Evolutionary conservation across 2,329 filamentous ascomycete species (phyloP).

Genomic region (Trichoderma sp.): DNA sequence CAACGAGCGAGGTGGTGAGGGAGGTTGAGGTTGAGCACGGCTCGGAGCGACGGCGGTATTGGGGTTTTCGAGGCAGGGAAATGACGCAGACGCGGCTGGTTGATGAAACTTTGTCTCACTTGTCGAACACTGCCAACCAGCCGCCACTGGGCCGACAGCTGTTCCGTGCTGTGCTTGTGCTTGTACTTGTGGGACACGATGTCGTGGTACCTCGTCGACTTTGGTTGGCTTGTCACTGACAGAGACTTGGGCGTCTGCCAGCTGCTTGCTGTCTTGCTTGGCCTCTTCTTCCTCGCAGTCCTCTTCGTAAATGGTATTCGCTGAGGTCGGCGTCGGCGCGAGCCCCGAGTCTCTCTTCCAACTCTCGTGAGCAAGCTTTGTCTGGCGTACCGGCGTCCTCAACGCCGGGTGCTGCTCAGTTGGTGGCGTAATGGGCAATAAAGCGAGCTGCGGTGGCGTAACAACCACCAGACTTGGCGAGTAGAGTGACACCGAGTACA

Average conservation of each 20-base stretch:
- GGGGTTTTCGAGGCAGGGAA: not conserved
- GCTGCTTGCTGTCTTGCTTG: not conserved
- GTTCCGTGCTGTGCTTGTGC: constrained; percentile 10
- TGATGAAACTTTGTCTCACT: constrained; percentile 22
- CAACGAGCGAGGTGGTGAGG: not conserved
- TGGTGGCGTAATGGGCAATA: constrained; percentile 44
- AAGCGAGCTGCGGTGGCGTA: constrained; percentile 29
- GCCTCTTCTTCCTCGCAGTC: constrained; percentile 41
- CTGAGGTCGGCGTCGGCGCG: constrained; percentile 42
- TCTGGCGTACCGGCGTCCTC: constrained; percentile 33
- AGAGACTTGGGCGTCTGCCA: not conserved
- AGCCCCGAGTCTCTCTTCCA: constrained; percentile 59
- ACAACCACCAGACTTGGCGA: constrained; percentile 35
- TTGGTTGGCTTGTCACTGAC: not conserved
- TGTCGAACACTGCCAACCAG: constrained; percentile 20
- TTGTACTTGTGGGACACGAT: constrained; percentile 16
- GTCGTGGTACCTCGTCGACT: constrained; percentile 1
- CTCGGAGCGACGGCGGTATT: not conserved
- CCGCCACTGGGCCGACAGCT: constrained; percentile 22
- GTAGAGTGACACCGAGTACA: constrained; percentile 25
- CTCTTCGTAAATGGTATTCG: constrained; percentile 42
- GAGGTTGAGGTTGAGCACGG: not conserved
- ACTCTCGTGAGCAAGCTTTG: constrained; percentile 38
- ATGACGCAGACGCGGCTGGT: constrained; percentile 26
- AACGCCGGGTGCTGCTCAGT: constrained; percentile 57